Conservation (phyloP, 768 basidiomycete species). For the Mycena maculata region DNA sequence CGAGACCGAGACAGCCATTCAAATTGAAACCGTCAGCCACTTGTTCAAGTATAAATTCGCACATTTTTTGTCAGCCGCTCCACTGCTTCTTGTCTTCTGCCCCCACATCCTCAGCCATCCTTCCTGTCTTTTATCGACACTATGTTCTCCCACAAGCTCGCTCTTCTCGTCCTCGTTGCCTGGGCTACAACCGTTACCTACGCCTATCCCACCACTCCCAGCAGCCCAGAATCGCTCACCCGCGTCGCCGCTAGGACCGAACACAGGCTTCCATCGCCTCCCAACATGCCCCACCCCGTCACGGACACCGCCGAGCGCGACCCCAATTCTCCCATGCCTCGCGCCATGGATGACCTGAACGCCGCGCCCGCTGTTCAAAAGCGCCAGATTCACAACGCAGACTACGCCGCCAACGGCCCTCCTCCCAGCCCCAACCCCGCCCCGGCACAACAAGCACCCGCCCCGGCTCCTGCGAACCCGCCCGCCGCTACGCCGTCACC, state of each 20-base stretch:
- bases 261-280: background rate
- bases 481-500: constrained; percentile 5
- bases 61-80: constrained; percentile 11
- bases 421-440: constrained; percentile 17
- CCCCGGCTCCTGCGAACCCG: constrained; percentile 2
- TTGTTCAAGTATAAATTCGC: background rate
- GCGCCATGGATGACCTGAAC: background rate
- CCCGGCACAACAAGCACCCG: background rate
- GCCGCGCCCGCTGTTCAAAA: background rate
- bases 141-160: constrained; percentile 29
- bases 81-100: constrained; percentile 23
- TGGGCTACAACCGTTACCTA: constrained; percentile 12
- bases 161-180: constrained; percentile 23
- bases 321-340: constrained; percentile 2
- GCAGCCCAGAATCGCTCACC: constrained; percentile 8
- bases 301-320: constrained; percentile 15
- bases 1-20: background rate
- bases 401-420: constrained; percentile 25
- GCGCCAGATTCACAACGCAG: constrained; percentile 33
- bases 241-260: background rate
- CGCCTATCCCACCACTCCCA: constrained; percentile 23
- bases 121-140: constrained; percentile 10
- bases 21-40: background rate
- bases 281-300: background rate
- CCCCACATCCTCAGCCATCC: constrained; percentile 13